Percentiles rank a stretch among this genome's conserved stretches.
Conservation (phyloP, 306 rosid genomes). For the Gleditsia sinensis region DNA sequence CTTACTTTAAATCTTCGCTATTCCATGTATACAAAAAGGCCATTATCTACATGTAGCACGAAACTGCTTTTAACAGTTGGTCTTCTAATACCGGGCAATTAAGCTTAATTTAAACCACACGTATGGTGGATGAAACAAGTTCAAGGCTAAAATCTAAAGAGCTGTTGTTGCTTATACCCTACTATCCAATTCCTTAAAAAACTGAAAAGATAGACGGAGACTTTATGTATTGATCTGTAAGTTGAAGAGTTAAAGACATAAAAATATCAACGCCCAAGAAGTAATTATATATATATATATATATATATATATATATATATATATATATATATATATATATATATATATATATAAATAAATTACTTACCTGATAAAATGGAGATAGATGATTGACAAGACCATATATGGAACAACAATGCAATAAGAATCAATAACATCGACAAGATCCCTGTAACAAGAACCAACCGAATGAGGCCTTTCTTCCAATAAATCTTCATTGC, state of each 20-base stretch:
- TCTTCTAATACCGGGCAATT: slow-evolving; percentile 7
- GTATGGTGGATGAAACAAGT: slow-evolving; percentile 6
- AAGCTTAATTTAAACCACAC: not conserved
- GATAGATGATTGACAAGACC: slow-evolving; percentile 91
- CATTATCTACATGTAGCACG: not conserved
- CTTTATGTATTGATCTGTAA: not conserved
- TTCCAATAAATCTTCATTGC: slow-evolving; percentile 85
- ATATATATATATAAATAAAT: no score
- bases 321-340: no score
- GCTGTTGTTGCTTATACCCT: not conserved
- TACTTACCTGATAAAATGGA: slow-evolving; percentile 75
- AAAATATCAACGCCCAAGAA: slow-evolving; percentile 10
- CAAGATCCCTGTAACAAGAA: slow-evolving; percentile 84
- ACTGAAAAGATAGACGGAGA: slow-evolving; percentile 13
- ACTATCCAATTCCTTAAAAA: slow-evolving; percentile 10
- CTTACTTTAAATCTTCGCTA: no score
- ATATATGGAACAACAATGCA: slow-evolving; percentile 81
- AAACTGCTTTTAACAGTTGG: not conserved
- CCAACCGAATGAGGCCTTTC: slow-evolving; percentile 85
- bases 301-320: no score
- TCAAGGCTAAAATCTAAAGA: slow-evolving; percentile 23
- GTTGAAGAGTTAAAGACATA: not conserved
- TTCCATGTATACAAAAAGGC: no score
- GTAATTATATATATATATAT: slow-evolving; percentile 21
- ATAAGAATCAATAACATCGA: slow-evolving; percentile 89